Base-by-base conservation (phyloP, 805 yeast genomes). In the Barnettozyma wickerhamii region DNA sequence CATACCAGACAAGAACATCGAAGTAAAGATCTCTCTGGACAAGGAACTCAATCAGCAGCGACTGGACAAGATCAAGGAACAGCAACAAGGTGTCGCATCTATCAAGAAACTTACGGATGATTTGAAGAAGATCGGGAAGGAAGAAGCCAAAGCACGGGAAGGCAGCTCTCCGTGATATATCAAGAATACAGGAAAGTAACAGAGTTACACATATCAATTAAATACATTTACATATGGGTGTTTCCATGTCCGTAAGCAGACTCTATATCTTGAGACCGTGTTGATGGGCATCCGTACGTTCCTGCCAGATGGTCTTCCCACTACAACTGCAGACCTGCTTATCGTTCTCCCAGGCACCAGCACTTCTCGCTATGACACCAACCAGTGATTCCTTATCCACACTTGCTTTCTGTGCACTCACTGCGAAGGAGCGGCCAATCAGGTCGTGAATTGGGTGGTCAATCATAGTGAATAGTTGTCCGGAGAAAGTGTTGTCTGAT, bases 231-330 rank as follows among this genome's bases (percentile, higher is more conserved):
- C n/a, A 23, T 23, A 23, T 23, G 26, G 26, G 12, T 23, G 12
- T 9, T 23, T 9, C 26, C 12, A 23, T 23, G 28, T 32, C 19
- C 57, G 19, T 40, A 24, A 7, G 10, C 10, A 37, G 21, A 7
- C 12, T 19, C 12, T 17, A 33, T n/a, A 52, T 49, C 42, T 46
- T 64, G 17, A 77, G 60, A 7, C 93, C 93, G 48, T 74, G 75
- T 5, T 59, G 49, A 26, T 77, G 59, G 1, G 95, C 95, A 55
- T 88, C 96, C 37, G 68, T 62, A 41, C 97, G 72, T 62, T 91
- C 99, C 59, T 93, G 89, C 98, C 99, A 91, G 19, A 91, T 78
- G 0, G 96, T 86, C 70, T 89, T 88, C 14, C 99, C 99, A 13
- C 91, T 81, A 62, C 98, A 93, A 26, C 91, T 81, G 63, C 99